Evolutionary conservation across 305 asterid species (phyloP).

Genomic region (Fraxinus platypoda): DNA sequence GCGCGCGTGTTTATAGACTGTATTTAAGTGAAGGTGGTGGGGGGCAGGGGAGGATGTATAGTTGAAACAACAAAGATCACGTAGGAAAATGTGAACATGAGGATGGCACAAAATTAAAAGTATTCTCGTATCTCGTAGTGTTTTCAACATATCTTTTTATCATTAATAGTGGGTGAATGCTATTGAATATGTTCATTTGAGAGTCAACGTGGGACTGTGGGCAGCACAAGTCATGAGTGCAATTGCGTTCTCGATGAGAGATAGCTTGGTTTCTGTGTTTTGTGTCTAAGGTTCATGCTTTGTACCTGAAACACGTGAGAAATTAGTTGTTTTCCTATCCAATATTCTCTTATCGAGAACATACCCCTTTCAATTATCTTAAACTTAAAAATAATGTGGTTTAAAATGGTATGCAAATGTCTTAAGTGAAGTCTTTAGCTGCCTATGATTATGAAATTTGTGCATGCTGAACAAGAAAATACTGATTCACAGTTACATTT

Average conservation of each 20-base stretch:
- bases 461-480: neutral
- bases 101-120: neutral
- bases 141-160: neutral
- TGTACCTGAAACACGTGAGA: too few relatives aligned
- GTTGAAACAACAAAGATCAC: neutral
- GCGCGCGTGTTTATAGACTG: neutral
- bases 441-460: neutral
- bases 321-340: too few relatives aligned
- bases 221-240: too few relatives aligned
- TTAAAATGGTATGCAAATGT: neutral
- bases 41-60: neutral
- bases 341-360: slow-evolving; percentile 37
- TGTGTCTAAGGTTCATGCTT: too few relatives aligned
- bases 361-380: neutral
- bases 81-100: neutral
- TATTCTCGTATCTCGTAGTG: neutral
- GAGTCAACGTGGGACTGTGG: too few relatives aligned
- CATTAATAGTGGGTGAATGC: neutral
- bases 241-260: too few relatives aligned
- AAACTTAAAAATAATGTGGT: neutral
- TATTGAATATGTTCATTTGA: too few relatives aligned
- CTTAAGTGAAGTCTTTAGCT: neutral
- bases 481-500: neutral
- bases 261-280: too few relatives aligned
- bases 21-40: neutral